Base-by-base conservation (phyloP, 2,329 filamentous ascomycete species). In the Paracoccidioides lutzii region DNA sequence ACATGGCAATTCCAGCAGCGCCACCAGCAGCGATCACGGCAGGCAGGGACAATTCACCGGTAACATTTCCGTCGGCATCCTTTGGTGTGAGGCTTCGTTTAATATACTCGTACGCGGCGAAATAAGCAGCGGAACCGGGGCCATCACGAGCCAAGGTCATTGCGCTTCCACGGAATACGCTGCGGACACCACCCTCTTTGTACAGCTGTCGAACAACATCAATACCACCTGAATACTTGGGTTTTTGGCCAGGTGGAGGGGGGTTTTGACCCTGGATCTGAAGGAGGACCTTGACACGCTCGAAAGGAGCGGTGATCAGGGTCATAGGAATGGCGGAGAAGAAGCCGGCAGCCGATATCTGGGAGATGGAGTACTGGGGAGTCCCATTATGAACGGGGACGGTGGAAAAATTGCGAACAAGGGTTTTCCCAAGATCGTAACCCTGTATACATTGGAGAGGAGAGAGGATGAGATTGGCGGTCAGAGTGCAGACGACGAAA, bases 281-380 rank as follows among this genome's bases (percentile, higher is more conserved):
- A 1, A 98, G 84, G 60, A 98, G 90, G 55, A 98, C 91, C 75
- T 98, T 98, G 64, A 98, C 90, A 67, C 93, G 91, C 79, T 98
- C 93, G 70, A 98, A 97, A 59, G 93, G 93, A 4, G 93, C 93
- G n/a, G 93, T 97, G 76, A 98, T 96, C 72, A 88, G 75, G 3
- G 93, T 98, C 89, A 95, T 95, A 66, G 93, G 93, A 58, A 98
- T 87, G 59, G 93, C 93, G 67, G 88, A 95, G 81, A 98, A 94
- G 82, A 96, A 96, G 61, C 93, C 93, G 12, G 93, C 93, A 40
- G 88, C 81, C 38, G 88, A 93, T 73, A 94, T 84, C 72, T 98
- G 93, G 45, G 78, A 86, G 67, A 96, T 90, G 57, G 84, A 83
- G 74, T 88, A 88, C 63, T 84, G 81, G 53, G 81, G 71, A 14